A percentile compares a stretch with the other conserved stretches of the same genome.
These are phyloP conservation scores for Ilyonectria mors-panacis DNA, from an alignment of 2,329 filamentous ascomycete species.

Conservation along the genomic window DNA sequence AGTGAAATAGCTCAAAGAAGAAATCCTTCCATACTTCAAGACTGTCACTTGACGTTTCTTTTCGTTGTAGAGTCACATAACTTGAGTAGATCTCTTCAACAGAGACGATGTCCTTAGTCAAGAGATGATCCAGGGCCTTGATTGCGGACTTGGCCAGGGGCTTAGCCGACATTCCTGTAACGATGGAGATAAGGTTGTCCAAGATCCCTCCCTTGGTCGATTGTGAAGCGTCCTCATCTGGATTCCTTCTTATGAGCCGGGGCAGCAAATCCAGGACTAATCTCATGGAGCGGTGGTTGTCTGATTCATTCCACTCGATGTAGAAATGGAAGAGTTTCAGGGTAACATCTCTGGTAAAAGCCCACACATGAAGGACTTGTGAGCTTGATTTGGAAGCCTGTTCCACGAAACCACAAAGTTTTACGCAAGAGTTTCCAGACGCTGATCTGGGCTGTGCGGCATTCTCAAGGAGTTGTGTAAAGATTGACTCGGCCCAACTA, in stretches of 20 bases:
- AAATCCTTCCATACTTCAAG: conserved; percentile 65
- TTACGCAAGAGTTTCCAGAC: conserved; percentile 70
- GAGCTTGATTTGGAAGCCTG: conserved; percentile 68
- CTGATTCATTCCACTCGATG: conserved; percentile 77
- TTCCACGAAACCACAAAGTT: conserved; percentile 74
- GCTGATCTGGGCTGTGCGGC: conserved; percentile 68
- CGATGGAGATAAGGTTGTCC: conserved; percentile 69
- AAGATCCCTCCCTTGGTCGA: conserved; percentile 63
- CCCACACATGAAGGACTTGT: conserved; percentile 61
- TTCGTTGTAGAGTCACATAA: conserved; percentile 59
- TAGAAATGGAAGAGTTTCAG: conserved; percentile 72
- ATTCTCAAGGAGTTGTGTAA: conserved; percentile 62
- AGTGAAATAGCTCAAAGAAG: conserved; percentile 64
- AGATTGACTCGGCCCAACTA: conserved; percentile 58
- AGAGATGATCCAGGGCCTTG: conserved; percentile 75
- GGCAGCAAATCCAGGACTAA: conserved; percentile 72
- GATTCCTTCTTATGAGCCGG: conserved; percentile 66
- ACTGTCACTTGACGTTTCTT: conserved; percentile 21
- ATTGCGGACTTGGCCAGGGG: conserved; percentile 79
- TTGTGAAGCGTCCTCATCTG: conserved; percentile 55
- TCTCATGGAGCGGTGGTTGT: conserved; percentile 75
- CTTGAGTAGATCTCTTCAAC: conserved; percentile 61
- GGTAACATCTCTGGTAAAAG: conserved; percentile 65
- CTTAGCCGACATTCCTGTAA: conserved; percentile 72
- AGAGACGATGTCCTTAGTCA: conserved; percentile 72